Base-by-base conservation (phyloP, 176 grass and related monocot genomes). In the Eragrostis nindensis region DNA sequence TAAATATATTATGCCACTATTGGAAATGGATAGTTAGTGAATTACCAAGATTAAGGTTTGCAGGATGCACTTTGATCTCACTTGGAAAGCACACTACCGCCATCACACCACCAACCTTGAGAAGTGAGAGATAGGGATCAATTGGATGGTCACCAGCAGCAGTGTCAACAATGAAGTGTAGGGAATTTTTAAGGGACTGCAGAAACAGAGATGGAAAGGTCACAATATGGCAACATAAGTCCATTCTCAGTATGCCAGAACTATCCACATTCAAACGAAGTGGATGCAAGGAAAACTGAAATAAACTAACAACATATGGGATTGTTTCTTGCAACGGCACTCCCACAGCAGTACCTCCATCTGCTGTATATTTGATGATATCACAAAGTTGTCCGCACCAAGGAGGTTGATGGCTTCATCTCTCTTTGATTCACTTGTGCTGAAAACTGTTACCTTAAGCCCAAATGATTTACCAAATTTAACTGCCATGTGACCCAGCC, bases 381-480 rank as follows among this genome's bases (percentile, higher is more conserved):
- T 4, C 66, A 96, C 90, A 82, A 96, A 96, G 59, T 89, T 88
- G 50, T 96, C 93, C n/a, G 75, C 93, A 45, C 85, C 78, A 57
- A 96, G 85, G 21, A 88, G 76, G 67, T 29, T 81, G 4, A 92
- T 73, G 14, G 93, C 93, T 86, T 96, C 93, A 45, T 96, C 79
- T 69, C 83, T 90, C 67, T 96, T 96, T 5, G 87, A 90, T 73
- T 92, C 85, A 42, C 90, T 90, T 8, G 93, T 95, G 80, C 93
- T 95, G 9, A 95, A 67, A 64, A 92, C 85, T 12, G 93, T 92
- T 3, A 95, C 87, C 16, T 92, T 88, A 71, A 95, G 66, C 49
- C 90, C 93, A 80, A 95, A 92, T 11, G 87, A 75, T 71, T 95
- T 95, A 43, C 88, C 94, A 80, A 97, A 97, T 64, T 97, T 97